Base-by-base conservation (phyloP, 192 early-diverging fungal species). In the Podila horticola region DNA sequence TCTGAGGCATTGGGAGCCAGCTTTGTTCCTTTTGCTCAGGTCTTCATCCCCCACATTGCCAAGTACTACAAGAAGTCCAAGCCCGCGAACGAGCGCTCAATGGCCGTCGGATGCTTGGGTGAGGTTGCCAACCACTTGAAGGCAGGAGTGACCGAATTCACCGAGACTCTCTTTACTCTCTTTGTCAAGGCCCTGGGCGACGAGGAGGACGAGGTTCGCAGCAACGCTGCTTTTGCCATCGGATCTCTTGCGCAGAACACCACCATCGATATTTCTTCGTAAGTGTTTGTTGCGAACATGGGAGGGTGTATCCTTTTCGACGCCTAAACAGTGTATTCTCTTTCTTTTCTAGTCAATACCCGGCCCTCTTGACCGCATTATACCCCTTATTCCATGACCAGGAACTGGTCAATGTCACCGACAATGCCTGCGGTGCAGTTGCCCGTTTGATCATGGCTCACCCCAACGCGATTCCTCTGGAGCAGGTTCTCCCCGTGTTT, bases 81-180 rank as follows among this genome's bases (percentile, higher is more conserved):
- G 68, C 88, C 90, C 4, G 82, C 86, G 28, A 87, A 90, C 60
- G 96, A 97, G 76, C 93, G 96, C 45, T 94, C 93, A 49, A 96
- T 97, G 95, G 94, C 95, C 10, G 90, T 95, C 51, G 96, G 96
- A 12, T 95, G 92, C 62, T 79, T 97, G 60, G 93, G 94, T 28
- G 96, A 97, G 86, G 89, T 91, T 55, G 86, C 87, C n/a, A 69
- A 79, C 51, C 92, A 92, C 30, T 73, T 95, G 48, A 88, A 91
- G 62, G 67, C 67, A n/a, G 90, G 89, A 8, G 67, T 88, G 15
- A 89, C 90, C 9, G 85, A 88, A 31, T 83, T 87, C 22, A 87
- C 89, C 52, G 90, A 94, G 84, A 76, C 79, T 34, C 64, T 97
- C 51, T 88, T 96, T 69, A 84, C 89, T 22, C 66, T 97, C 11